phyloP scores from a whole-genome alignment of 768 basidiomycete genomes.

The Tylopilus rubrobrunneus region DNA sequence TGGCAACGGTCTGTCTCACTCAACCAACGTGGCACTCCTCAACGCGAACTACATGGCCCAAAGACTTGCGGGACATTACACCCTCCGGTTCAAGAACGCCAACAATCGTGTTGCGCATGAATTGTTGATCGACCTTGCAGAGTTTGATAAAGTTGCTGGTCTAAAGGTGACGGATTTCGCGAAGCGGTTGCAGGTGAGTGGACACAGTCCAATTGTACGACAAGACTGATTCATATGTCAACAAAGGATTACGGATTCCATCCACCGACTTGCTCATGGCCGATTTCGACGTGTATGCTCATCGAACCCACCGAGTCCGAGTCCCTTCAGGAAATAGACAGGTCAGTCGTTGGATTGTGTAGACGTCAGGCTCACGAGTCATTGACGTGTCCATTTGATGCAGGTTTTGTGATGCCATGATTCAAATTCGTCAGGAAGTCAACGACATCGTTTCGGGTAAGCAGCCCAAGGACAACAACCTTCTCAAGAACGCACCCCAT shows the following conservation, averaged over 20 bases:
- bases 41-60: conserved; percentile 98
- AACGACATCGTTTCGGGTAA: conserved; percentile 83
- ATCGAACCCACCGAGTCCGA: conserved; percentile 99
- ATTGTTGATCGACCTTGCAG: conserved; percentile 89
- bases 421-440: conserved; percentile 88
- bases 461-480: conserved; percentile 88
- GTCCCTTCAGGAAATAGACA: conserved; percentile 87
- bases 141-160: conserved; percentile 88
- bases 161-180: conserved; percentile 95
- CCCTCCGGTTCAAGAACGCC: conserved; percentile 81
- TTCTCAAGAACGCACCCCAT: conserved; percentile 93
- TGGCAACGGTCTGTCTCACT: conserved; percentile 79
- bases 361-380: not conserved
- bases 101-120: conserved; percentile 96
- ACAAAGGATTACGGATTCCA: conserved; percentile 86
- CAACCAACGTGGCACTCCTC: conserved; percentile 83
- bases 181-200: conserved; percentile 82
- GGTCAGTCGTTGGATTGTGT: conserved; percentile 37
- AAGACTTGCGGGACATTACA: conserved; percentile 81
- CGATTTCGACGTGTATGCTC: conserved; percentile 93
- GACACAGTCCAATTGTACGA: not conserved
- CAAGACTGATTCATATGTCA: not conserved
- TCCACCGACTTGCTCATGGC: conserved; percentile 98
- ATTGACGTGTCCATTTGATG: not conserved
- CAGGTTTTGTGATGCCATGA: conserved; percentile 98